A percentile compares a stretch with the other conserved stretches of the same genome.
Evolutionary conservation across 2,329 filamentous ascomycete species (phyloP).

Genomic region (Lasiodiplodia hormozganensis): DNA sequence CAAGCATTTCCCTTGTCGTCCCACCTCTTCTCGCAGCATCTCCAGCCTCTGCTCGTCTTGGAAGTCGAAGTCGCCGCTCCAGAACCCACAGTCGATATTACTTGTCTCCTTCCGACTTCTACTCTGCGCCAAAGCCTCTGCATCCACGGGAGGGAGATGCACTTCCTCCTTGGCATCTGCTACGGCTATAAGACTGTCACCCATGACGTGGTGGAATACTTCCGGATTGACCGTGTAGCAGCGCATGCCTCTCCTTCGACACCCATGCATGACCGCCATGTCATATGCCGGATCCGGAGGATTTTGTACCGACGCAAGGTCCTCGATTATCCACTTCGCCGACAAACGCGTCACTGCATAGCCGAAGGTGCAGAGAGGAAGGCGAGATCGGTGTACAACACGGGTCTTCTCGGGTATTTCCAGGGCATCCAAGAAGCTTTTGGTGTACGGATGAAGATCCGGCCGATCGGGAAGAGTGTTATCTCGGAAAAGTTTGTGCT

Average conservation of each 20-base stretch:
- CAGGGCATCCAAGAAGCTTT: constrained; percentile 44
- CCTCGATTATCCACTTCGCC: constrained; percentile 39
- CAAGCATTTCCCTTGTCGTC: constrained; percentile 46
- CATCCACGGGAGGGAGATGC: constrained; percentile 43
- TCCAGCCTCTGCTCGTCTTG: constrained; percentile 40
- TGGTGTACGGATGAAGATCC: constrained; percentile 50
- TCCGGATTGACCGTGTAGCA: constrained; percentile 54
- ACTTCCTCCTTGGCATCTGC: constrained; percentile 37
- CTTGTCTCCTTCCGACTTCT: constrained; percentile 43
- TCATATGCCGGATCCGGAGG: constrained; percentile 42
- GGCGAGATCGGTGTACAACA: constrained; percentile 49
- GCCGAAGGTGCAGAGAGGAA: constrained; percentile 53
- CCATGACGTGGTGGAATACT: constrained; percentile 53
- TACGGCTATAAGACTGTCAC: constrained; percentile 46
- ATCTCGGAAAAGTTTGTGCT: constrained; percentile 46
- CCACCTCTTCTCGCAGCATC: constrained; percentile 47
- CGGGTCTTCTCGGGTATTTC: constrained; percentile 47
- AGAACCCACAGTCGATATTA: constrained; percentile 50
- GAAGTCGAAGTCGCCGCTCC: constrained; percentile 45
- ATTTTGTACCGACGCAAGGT: constrained; percentile 41
- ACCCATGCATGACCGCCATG: constrained; percentile 48
- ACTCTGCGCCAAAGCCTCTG: constrained; percentile 42
- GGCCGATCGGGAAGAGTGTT: constrained; percentile 44
- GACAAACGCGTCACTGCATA: constrained; percentile 46
- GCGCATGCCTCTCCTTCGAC: constrained; percentile 45